phyloP scores from a whole-genome alignment of 116 monocot genomes.

The Trichopus zeylanicus region DNA sequence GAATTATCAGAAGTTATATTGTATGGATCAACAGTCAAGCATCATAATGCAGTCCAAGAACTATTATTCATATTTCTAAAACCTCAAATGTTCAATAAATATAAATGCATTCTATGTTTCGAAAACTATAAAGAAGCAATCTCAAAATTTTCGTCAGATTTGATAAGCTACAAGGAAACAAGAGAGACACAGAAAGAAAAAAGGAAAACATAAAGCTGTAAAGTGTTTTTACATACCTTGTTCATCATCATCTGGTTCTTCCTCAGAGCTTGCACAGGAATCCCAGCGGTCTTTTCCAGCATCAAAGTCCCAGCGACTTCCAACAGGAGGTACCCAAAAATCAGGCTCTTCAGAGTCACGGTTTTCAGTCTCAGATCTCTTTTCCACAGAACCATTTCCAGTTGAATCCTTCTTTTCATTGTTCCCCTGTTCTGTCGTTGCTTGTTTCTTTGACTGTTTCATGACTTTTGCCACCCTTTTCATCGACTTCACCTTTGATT shows the following conservation, averaged over 20 bases:
- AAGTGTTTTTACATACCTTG: slow-evolving; percentile 27
- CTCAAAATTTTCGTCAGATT: neutral
- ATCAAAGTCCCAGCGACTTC: slow-evolving; percentile 82
- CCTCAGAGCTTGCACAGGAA: slow-evolving; percentile 13
- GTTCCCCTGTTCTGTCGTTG: slow-evolving; percentile 8
- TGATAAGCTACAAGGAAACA: neutral
- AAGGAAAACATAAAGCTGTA: neutral
- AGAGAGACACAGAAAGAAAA: neutral
- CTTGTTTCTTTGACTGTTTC: slow-evolving; percentile 22
- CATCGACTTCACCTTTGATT: too few species aligned
- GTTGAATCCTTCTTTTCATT: slow-evolving; percentile 16
- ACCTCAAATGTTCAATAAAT: neutral
- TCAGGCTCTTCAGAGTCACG: slow-evolving; percentile 39
- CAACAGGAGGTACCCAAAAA: slow-evolving; percentile 82
- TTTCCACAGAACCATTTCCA: slow-evolving; percentile 7
- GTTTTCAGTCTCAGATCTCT: slow-evolving; percentile 5
- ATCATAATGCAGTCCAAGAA: neutral
- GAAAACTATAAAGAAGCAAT: neutral
- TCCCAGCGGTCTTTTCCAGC: slow-evolving; percentile 78
- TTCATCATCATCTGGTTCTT: slow-evolving; percentile 22
- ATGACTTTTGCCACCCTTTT: slow-evolving; percentile 23
- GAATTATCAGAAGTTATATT: too few species aligned
- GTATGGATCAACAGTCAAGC: too few species aligned
- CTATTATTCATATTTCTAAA: neutral
- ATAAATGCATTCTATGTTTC: neutral